phyloP scores from a whole-genome alignment of 2,329 filamentous ascomycete species.

The Trichophyton verrucosum region DNA sequence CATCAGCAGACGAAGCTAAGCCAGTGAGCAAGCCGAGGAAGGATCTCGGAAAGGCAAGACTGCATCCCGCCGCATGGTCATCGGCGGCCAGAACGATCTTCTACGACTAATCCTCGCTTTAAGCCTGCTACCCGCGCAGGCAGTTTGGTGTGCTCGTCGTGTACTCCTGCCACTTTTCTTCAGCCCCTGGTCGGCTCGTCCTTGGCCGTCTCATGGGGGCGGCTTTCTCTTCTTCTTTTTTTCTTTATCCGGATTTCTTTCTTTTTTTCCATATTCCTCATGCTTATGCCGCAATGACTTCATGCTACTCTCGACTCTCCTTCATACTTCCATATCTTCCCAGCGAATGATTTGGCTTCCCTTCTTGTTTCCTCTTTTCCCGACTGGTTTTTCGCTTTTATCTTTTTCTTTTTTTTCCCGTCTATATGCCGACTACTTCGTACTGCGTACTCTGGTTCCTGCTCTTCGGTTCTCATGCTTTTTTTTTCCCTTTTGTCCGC shows the following conservation, averaged over 20 bases:
- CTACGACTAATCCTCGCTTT: not conserved
- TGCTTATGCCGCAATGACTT: not conserved
- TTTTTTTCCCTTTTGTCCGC: not conserved
- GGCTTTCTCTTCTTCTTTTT: not conserved
- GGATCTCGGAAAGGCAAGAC: not conserved
- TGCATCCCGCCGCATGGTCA: slow-evolving; percentile 1
- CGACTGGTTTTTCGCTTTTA: not conserved
- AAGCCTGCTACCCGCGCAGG: not conserved
- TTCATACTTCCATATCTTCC: not conserved
- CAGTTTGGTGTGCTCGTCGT: not conserved
- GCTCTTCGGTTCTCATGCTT: not conserved
- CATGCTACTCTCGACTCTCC: not conserved
- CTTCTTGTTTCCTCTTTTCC: not conserved
- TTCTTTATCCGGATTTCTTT: not conserved
- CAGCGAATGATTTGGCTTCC: not conserved
- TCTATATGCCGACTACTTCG: not conserved
- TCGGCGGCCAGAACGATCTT: not conserved
- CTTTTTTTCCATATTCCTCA: too few species aligned
- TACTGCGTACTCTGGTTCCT: not conserved
- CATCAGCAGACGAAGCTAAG: slow-evolving; percentile 35
- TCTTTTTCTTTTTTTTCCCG: not conserved
- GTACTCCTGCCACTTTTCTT: not conserved
- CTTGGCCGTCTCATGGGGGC: not conserved
- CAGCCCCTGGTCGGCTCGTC: not conserved
- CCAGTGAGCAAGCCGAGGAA: slow-evolving; percentile 28